Base-by-base conservation (phyloP, 2,329 filamentous ascomycete species). In the Massarina eburnea region DNA sequence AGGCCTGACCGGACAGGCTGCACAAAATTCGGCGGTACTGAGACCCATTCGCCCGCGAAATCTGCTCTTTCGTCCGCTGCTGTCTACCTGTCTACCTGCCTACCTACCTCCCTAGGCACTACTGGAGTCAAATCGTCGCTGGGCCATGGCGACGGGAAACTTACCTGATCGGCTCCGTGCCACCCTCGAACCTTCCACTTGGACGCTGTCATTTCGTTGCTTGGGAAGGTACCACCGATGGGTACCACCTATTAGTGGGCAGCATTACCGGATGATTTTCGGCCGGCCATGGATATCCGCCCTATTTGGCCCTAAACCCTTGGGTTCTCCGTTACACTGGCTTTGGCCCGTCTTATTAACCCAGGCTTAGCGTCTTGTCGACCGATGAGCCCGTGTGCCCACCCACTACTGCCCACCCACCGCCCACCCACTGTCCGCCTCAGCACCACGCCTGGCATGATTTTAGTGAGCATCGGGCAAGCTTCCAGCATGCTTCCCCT, bases 381-480 rank as follows among this genome's bases (percentile, higher is more conserved):
- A 44, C 46, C 53, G 48, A 55, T 50, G 51, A 53, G 27, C 20
- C 34, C 19, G 34, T 12, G 20, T 17, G 34, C 34, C 34, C 3
- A 18, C 10, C 55, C 52, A 55, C 51, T n/a, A n/a, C n/a, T n/a
- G n/a, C n/a, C n/a, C n/a, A n/a, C n/a, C n/a, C n/a, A n/a, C n/a
- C n/a, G n/a, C n/a, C n/a, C n/a, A n/a, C n/a, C n/a, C n/a, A n/a
- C n/a, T n/a, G n/a, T n/a, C 36, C 52, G 59, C 56, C 57, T 49
- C 51, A 56, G 58, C 54, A 54, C 44, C 46, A 50, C 52, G 55
- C 55, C 51, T 57, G 55, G 51, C 54, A 51, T 51, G 52, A 54
- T 54, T 45, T 57, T 55, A 57, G 59, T 47, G 49, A 57, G 53
- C 55, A 59, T 57, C 56, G 52, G 54, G 52, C 50, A 52, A 51